A percentile compares a stretch with the other conserved stretches of the same genome.
phyloP scores from a whole-genome alignment of 169 alveolate species.

The Plasmodium yoelii region DNA sequence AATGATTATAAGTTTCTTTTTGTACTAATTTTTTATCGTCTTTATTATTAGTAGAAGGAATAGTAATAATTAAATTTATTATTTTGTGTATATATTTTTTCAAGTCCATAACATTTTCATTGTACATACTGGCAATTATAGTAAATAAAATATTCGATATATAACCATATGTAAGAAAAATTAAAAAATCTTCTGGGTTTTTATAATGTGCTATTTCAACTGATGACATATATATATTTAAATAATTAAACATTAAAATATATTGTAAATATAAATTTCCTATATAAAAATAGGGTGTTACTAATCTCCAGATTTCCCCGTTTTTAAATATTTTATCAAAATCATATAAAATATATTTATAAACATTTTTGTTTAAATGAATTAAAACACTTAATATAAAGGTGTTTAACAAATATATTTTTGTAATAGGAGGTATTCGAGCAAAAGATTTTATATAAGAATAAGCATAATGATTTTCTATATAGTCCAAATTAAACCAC shows the following conservation, averaged over 20 bases:
- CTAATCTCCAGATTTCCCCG: conserved; percentile 83
- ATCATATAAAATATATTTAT: conserved; percentile 77
- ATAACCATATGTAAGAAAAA: conserved; percentile 80
- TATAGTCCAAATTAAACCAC: conserved; percentile 55
- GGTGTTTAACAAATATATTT: conserved; percentile 49
- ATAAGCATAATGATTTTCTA: conserved; percentile 47
- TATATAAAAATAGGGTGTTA: conserved; percentile 83
- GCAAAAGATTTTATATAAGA: conserved; percentile 53
- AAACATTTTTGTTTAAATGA: conserved; percentile 66
- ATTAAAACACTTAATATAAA: conserved; percentile 38
- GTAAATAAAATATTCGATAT: conserved; percentile 75
- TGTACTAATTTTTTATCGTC: conserved; percentile 11
- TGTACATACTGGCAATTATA: conserved; percentile 75
- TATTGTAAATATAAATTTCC: conserved; percentile 85
- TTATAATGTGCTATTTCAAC: conserved; percentile 83
- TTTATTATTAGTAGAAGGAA: background rate
- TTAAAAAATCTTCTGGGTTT: conserved; percentile 83
- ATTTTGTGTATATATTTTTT: conserved; percentile 26
- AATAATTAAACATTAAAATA: conserved; percentile 79
- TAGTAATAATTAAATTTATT: conserved; percentile 6
- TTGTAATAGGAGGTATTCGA: conserved; percentile 75
- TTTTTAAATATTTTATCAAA: conserved; percentile 60
- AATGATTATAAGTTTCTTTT: conserved; percentile 64
- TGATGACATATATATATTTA: conserved; percentile 82
- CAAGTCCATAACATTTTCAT: conserved; percentile 48